Evolutionary conservation across 495 filamentous ascomycete genomes (phyloP).

Genomic region (Talaromyces trachyspermus): DNA sequence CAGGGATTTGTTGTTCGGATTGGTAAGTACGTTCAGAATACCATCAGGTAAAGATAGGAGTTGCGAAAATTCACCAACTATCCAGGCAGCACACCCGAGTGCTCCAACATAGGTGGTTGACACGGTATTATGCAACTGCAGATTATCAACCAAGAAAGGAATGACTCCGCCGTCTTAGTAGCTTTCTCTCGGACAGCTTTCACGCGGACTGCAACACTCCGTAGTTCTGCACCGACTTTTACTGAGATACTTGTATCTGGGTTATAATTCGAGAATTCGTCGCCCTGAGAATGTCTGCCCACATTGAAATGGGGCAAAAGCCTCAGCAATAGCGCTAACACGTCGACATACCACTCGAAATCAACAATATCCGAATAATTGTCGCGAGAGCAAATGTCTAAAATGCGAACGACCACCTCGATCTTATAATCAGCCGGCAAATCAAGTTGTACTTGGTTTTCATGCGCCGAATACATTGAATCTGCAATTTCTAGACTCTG

Average conservation of each 20-base stretch:
- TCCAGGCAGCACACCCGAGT: conserved; percentile 69
- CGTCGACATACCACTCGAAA: conserved; percentile 94
- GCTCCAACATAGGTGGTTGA: conserved; percentile 49
- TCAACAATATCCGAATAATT: conserved; percentile 80
- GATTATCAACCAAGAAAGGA: conserved; percentile 50
- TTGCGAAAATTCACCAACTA: conserved; percentile 77
- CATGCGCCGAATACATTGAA: neutral
- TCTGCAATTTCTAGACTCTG: neutral
- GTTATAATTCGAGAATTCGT: conserved; percentile 11
- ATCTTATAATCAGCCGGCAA: conserved; percentile 77
- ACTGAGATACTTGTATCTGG: conserved; percentile 42
- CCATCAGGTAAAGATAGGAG: conserved; percentile 56
- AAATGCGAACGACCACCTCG: conserved; percentile 68
- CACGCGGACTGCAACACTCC: conserved; percentile 88
- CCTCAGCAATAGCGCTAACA: conserved; percentile 72
- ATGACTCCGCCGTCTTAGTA: conserved; percentile 70
- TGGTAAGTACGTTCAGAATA: conserved; percentile 64
- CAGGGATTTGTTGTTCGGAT: conserved; percentile 52
- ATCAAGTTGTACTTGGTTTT: conserved; percentile 19
- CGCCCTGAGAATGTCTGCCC: conserved; percentile 13
- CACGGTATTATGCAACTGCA: conserved; percentile 36
- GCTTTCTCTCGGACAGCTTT: conserved; percentile 68
- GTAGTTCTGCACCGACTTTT: conserved; percentile 74
- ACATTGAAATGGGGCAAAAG: conserved; percentile 43
- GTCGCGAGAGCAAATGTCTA: conserved; percentile 86